Evolutionary conservation across 2,329 filamentous ascomycete species (phyloP).

Genomic region (Chalara sp.): DNA sequence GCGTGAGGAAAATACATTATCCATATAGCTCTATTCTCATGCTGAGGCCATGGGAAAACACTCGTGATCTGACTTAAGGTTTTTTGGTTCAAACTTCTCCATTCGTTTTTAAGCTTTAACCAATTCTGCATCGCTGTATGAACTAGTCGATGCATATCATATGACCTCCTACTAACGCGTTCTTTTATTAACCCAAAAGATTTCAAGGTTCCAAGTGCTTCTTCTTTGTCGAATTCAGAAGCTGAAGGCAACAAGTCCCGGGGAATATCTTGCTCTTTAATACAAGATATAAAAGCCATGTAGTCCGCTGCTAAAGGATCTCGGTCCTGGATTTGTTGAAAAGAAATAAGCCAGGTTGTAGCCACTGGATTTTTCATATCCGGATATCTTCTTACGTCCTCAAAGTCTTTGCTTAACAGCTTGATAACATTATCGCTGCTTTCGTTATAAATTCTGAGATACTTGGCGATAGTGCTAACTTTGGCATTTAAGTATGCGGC

Average conservation of each 20-base stretch:
- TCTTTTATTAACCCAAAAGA: slow-evolving; percentile 4
- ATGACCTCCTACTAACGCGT: not conserved
- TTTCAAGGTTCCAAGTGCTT: slow-evolving; percentile 6
- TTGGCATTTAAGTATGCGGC: no score
- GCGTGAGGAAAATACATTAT: slow-evolving; percentile 1
- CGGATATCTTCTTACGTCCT: slow-evolving; percentile 3
- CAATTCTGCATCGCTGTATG: slow-evolving; percentile 5
- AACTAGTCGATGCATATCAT: slow-evolving; percentile 11
- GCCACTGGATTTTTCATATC: slow-evolving; percentile 1
- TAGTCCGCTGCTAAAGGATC: slow-evolving; percentile 7
- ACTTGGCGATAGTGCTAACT: no score
- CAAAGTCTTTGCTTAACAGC: no score
- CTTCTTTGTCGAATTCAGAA: slow-evolving; percentile 20
- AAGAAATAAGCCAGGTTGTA: slow-evolving; percentile 6
- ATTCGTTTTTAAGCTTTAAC: slow-evolving; percentile 2
- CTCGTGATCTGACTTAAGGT: no score
- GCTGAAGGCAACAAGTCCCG: slow-evolving; percentile 8
- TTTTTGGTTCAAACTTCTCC: not conserved
- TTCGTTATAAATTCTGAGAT: no score
- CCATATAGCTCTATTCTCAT: slow-evolving; percentile 3
- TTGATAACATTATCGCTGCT: no score
- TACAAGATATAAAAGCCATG: not conserved
- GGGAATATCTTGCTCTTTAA: no score
- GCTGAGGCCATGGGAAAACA: no score
- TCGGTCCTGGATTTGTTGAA: slow-evolving; percentile 5